phyloP scores from a whole-genome alignment of 2,329 filamentous ascomycete genomes.

The Fusarium oxysporum region DNA sequence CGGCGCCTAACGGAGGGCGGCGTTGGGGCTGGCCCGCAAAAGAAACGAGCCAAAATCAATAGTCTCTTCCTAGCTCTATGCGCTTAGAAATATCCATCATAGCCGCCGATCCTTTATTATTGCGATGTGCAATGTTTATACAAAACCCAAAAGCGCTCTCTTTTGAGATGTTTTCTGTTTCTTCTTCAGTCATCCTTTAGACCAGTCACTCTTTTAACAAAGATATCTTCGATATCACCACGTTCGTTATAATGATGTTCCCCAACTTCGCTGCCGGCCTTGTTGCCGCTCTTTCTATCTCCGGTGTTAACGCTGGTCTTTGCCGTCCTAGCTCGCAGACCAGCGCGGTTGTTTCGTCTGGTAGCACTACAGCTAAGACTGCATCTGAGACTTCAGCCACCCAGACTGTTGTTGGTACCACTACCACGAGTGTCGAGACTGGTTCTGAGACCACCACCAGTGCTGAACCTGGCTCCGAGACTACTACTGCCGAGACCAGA shows the following conservation, averaged over 20 bases:
- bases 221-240: constrained; percentile 1
- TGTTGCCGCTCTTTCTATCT: not conserved
- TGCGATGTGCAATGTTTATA: not conserved
- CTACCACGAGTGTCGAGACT: not conserved
- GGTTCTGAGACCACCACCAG: not conserved
- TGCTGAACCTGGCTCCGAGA: not conserved
- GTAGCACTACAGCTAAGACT: not conserved
- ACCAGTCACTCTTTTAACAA: not conserved
- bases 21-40: not conserved
- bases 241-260: constrained; percentile 8
- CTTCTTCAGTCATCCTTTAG: not conserved
- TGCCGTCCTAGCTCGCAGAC: constrained; percentile 6
- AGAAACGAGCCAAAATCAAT: not conserved
- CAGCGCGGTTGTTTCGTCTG: not conserved
- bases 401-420: not conserved
- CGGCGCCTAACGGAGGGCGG: not conserved
- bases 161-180: not conserved
- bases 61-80: not conserved
- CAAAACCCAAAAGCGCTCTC: not conserved
- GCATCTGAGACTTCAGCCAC: not conserved
- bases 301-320: not conserved
- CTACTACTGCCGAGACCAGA: not conserved
- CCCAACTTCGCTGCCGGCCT: not conserved
- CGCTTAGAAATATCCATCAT: not conserved
- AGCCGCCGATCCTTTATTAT: not conserved